phyloP scores from a whole-genome alignment of 495 filamentous ascomycete genomes.

The Penicillium dipodomyicola region DNA sequence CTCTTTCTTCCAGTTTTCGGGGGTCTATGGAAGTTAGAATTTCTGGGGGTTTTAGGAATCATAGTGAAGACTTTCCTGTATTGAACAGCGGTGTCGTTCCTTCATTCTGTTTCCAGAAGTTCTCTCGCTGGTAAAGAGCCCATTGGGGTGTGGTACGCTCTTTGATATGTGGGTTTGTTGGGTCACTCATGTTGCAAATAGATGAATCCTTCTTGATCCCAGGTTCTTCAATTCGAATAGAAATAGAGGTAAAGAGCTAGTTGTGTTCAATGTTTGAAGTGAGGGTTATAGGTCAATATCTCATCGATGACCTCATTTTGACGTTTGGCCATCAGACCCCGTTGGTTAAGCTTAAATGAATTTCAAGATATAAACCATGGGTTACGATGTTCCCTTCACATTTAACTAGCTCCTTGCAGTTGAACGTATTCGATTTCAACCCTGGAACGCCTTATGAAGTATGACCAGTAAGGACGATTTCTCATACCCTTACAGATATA shows the following conservation, averaged over 20 bases:
- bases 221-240: neutral
- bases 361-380: neutral
- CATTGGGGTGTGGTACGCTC: constrained; percentile 59
- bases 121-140: constrained; percentile 60
- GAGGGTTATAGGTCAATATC: constrained; percentile 4
- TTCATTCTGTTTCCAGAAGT: constrained; percentile 58
- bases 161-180: constrained; percentile 55
- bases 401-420: neutral
- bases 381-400: neutral
- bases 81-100: constrained; percentile 56
- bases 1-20: constrained; percentile 55
- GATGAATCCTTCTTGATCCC: neutral
- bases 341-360: neutral
- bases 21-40: constrained; percentile 38
- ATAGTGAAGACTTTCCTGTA: constrained; percentile 33
- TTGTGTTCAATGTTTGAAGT: neutral
- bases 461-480: neutral
- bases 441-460: neutral
- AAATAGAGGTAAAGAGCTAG: neutral
- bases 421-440: neutral
- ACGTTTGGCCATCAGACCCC: constrained; percentile 18
- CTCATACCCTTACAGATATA: neutral
- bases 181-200: constrained; percentile 47
- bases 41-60: neutral
- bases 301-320: constrained; percentile 36